Base-by-base conservation (phyloP, 495 filamentous ascomycete genomes). In the Apodospora peruviana region DNA sequence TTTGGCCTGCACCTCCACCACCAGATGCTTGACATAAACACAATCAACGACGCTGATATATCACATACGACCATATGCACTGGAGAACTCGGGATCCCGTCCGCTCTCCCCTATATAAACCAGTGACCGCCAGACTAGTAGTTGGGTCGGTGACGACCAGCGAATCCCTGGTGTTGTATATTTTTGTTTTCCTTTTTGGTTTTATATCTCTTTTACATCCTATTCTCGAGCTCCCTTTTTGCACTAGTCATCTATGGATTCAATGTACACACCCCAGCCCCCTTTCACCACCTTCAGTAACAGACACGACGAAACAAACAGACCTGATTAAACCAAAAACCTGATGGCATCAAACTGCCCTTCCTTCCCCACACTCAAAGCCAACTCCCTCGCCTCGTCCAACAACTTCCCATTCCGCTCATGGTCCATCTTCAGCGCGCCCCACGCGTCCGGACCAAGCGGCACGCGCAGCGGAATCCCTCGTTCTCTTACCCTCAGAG, bases 61-160 rank as follows among this genome's bases (percentile, higher is more conserved):
- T 35, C 43, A 45, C 43, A 45, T 45, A 45, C 43, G 43, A 45
- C 43, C 43, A 45, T 45, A 45, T 24, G 43, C 43, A 36, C 45
- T 38, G 40, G 53, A 56, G 40, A 61, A 66, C 58, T 66, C 69
- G 70, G 67, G 63, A 69, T 71, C 69, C 70, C 71, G 71, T 76
- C 69, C 66, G 72, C 67, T 74, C 72, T 70, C 64, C 67, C 69
- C 56, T 70, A 61, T 63, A 65, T 60, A 68, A 70, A 58, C 65
- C 40, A 53, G 45, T 42, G 45, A 53, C 45, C 39, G 51, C 51
- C 45, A 40, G 51, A 48, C 40, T 45, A 49, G 51, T 48, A 53
- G 64, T 74, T 66, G 62, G 65, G 69, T 74, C 60, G 72, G 67
- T 73, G 72, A 73, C 66, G 62, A 75, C 46, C 45, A 56, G 57